phyloP scores from a whole-genome alignment of 768 basidiomycete species.

The Suillus variegatus region DNA sequence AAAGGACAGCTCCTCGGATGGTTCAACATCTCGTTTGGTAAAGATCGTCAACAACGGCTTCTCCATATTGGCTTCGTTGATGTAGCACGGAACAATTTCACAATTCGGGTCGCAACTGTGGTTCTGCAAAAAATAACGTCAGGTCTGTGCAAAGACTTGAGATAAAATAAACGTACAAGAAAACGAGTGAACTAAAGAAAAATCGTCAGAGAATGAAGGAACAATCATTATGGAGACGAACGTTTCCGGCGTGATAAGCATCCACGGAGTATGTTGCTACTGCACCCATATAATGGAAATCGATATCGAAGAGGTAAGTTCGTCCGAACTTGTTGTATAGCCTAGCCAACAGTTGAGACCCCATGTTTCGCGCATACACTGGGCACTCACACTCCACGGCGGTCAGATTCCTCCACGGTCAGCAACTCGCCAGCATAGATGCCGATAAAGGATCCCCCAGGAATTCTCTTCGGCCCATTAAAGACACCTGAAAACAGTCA shows the following conservation, averaged over 20 bases:
- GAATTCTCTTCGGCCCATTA: conserved; percentile 63
- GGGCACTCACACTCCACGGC: conserved; percentile 62
- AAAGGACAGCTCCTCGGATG: conserved; percentile 75
- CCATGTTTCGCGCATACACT: not conserved
- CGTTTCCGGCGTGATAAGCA: conserved; percentile 87
- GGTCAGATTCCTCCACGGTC: conserved; percentile 64
- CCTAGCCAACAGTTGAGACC: conserved; percentile 36
- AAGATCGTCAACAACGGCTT: conserved; percentile 74
- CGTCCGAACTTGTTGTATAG: conserved; percentile 73
- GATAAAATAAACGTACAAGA: conserved; percentile 49
- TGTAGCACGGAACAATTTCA: conserved; percentile 67
- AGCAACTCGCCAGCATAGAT: conserved; percentile 86
- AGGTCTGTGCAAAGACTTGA: not conserved
- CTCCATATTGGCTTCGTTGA: conserved; percentile 71
- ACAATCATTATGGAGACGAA: conserved; percentile 38
- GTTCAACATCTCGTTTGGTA: conserved; percentile 60
- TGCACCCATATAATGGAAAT: conserved; percentile 66
- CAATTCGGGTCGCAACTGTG: conserved; percentile 92
- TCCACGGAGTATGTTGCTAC: conserved; percentile 63
- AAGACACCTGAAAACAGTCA: conserved; percentile 59
- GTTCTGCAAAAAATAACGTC: conserved; percentile 51
- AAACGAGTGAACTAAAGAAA: conserved; percentile 82
- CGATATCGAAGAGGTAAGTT: conserved; percentile 83
- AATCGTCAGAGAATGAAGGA: conserved; percentile 2
- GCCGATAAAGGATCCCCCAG: conserved; percentile 71